phyloP scores from a whole-genome alignment of 2,329 filamentous ascomycete genomes.

The Fusarium anthophilum region DNA sequence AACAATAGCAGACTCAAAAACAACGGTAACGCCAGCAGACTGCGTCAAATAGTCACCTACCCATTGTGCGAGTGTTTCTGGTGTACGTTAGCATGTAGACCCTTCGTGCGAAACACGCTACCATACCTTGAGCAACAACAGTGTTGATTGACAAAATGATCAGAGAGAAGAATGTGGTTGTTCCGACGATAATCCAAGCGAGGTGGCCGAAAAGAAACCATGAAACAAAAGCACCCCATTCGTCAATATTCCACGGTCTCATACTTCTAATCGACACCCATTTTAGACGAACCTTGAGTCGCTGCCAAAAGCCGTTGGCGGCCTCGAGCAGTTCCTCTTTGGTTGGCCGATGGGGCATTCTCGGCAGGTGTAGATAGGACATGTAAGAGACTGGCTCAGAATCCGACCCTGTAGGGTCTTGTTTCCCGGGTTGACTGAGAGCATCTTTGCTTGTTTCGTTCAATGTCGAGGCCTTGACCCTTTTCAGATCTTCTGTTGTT shows the following conservation, averaged over 20 bases:
- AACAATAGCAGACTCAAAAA: conserved; percentile 98
- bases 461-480: conserved; percentile 10
- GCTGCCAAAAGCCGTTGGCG: conserved; percentile 91
- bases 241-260: conserved; percentile 93
- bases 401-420: conserved; percentile 24
- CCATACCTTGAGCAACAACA: conserved; percentile 87
- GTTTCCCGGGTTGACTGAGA: conserved; percentile 12
- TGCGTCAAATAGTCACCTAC: conserved; percentile 95
- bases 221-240: conserved; percentile 92
- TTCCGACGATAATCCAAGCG: conserved; percentile 95
- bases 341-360: conserved; percentile 86
- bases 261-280: conserved; percentile 97
- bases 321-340: conserved; percentile 94
- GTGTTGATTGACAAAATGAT: conserved; percentile 93
- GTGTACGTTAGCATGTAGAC: not conserved
- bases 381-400: conserved; percentile 60
- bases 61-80: conserved; percentile 92
- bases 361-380: conserved; percentile 68
- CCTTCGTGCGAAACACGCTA: not conserved
- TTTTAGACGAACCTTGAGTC: conserved; percentile 91
- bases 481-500: conserved; percentile 26
- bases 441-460: conserved; percentile 20
- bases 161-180: conserved; percentile 95
- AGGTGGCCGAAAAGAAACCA: conserved; percentile 96
- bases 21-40: conserved; percentile 90